Percentiles rank a stretch among this genome's conserved stretches.
Conservation (phyloP, 768 basidiomycete species). For the Inosperma sp. region DNA sequence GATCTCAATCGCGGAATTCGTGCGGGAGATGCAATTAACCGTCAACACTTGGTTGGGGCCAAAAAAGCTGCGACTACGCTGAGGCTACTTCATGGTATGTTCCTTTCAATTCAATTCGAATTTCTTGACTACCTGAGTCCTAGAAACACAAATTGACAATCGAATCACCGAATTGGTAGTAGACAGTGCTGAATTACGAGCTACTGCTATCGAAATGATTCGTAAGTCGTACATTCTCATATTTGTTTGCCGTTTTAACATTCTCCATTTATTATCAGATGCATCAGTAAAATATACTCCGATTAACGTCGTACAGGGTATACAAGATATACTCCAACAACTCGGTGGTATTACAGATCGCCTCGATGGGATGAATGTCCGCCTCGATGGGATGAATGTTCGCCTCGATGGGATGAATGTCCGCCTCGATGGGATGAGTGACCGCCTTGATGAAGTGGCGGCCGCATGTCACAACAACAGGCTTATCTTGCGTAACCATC, state of each 20-base stretch:
- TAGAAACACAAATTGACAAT: background rate
- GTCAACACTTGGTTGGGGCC: constrained; percentile 3
- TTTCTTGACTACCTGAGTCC: background rate
- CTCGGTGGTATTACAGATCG: background rate
- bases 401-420: background rate
- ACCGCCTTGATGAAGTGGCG: background rate
- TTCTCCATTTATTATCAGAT: constrained; percentile 6
- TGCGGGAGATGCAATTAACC: constrained; percentile 1
- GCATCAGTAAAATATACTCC: constrained; percentile 3
- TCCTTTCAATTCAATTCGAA: background rate
- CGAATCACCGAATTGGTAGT: too few relatives aligned
- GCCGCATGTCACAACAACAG: constrained; percentile 3
- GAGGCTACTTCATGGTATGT: background rate
- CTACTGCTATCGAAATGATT: constrained; percentile 8
- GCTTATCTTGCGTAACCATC: constrained; percentile 3
- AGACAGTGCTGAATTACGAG: constrained; percentile 8
- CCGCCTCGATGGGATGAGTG: constrained; percentile 3
- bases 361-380: background rate
- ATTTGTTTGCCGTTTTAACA: background rate
- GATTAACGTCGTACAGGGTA: constrained; percentile 2
- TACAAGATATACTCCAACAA: constrained; percentile 3
- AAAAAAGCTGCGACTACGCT: constrained; percentile 7
- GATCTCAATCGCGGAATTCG: constrained; percentile 5
- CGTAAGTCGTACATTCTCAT: constrained; percentile 7
- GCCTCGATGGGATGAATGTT: background rate